These are phyloP conservation scores for Pseudisothecium myosuroides DNA, from an alignment of 225 moss, liverwort and hornwort species.

Conservation along the genomic window DNA sequence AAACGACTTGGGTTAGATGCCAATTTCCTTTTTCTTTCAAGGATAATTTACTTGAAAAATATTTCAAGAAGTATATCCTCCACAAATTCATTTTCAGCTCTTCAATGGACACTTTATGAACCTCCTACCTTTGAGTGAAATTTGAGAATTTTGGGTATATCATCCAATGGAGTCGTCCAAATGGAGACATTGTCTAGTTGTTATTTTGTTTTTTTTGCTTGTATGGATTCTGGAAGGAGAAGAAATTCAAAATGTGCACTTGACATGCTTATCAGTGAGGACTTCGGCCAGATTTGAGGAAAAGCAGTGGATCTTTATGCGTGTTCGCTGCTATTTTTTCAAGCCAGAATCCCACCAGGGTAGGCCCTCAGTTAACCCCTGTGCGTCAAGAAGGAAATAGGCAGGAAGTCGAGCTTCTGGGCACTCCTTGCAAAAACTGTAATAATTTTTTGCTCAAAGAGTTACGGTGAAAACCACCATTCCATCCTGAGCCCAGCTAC, in stretches of 20 bases:
- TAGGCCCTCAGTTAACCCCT: not conserved
- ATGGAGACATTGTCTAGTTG: not conserved
- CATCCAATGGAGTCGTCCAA: not conserved
- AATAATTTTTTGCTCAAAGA: too few species aligned
- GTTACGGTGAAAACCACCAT: too few species aligned
- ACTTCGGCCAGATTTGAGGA: not conserved
- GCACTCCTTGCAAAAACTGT: too few species aligned
- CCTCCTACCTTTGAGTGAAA: not conserved
- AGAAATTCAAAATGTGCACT: not conserved
- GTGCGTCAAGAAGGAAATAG: too few species aligned
- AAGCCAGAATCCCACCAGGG: not conserved
- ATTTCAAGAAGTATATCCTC: not conserved
- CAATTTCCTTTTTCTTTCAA: not conserved
- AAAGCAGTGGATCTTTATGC: conserved; percentile 5
- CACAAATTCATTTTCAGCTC: not conserved
- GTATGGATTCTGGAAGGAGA: not conserved
- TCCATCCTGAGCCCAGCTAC: too few species aligned
- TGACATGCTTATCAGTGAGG: not conserved
- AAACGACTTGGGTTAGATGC: not conserved
- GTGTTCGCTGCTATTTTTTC: not conserved
- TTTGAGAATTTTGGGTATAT: not conserved
- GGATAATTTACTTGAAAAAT: fast-evolving
- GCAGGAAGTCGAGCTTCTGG: too few species aligned
- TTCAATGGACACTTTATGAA: not conserved
- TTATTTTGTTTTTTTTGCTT: not conserved